Percentiles rank a stretch among this genome's conserved stretches.
Conservation (phyloP, 371 early-diverging fungal species). For the Zopfochytrium polystomum region DNA sequence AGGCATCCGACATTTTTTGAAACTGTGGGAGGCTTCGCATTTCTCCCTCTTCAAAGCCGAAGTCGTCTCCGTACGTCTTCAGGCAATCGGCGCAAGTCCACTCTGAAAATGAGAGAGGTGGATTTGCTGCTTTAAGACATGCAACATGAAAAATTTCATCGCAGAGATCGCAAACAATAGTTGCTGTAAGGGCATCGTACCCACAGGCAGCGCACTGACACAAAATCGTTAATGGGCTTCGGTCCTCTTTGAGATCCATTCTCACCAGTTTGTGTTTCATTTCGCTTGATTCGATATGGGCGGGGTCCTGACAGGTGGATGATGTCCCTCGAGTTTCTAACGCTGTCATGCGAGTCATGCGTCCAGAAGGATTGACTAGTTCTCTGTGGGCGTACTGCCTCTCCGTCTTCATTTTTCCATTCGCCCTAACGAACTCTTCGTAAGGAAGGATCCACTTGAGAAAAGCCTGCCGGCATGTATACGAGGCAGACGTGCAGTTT, state of each 20-base stretch:
- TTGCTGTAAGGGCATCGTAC: not conserved
- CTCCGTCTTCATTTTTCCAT: not conserved
- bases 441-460: slow-evolving; percentile 73
- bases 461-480: slow-evolving; percentile 76
- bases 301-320: not conserved
- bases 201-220: not conserved
- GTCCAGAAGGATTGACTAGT: not conserved
- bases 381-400: not conserved
- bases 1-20: slow-evolving; percentile 71
- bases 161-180: slow-evolving; percentile 74
- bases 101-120: slow-evolving; percentile 63
- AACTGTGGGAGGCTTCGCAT: slow-evolving; percentile 77
- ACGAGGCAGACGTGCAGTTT: slow-evolving; percentile 80
- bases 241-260: no score
- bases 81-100: slow-evolving; percentile 90
- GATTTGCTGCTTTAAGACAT: slow-evolving; percentile 74
- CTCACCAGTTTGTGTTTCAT: no score
- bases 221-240: not conserved
- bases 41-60: slow-evolving; percentile 89
- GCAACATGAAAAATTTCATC: slow-evolving; percentile 75
- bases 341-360: no score
- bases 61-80: slow-evolving; percentile 73
- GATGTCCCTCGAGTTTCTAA: no score
- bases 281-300: not conserved
- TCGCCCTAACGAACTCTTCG: slow-evolving; percentile 16